Evolutionary conservation across 345 rosid genomes (phyloP).

Genomic region (Cochlearia excelsa): DNA sequence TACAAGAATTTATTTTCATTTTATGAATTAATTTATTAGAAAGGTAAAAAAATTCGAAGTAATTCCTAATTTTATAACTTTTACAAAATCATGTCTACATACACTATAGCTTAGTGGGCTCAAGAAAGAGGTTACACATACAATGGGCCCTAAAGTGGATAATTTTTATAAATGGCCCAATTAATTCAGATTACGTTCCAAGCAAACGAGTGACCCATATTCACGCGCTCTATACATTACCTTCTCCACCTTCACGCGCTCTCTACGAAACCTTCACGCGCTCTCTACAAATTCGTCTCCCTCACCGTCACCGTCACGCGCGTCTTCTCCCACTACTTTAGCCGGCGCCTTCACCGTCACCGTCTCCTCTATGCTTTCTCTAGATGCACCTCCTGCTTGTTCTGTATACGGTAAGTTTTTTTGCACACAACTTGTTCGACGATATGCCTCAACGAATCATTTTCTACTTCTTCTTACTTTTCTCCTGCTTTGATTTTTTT

Average conservation of each 20-base stretch:
- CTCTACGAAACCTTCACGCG: background rate
- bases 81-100: background rate
- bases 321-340: background rate
- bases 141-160: background rate
- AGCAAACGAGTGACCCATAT: background rate
- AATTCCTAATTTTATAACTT: too few relatives aligned
- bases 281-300: background rate
- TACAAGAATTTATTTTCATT: too few relatives aligned
- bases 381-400: background rate
- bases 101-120: background rate
- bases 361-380: background rate
- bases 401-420: slow-evolving; percentile 5
- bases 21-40: too few relatives aligned
- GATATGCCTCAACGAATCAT: slow-evolving; percentile 17
- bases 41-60: too few relatives aligned
- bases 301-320: background rate
- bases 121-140: background rate
- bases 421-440: slow-evolving; percentile 30
- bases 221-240: background rate
- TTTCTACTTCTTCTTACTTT: background rate
- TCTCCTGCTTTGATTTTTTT: slow-evolving; percentile 4
- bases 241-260: background rate
- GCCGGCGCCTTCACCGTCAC: background rate
- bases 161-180: background rate
- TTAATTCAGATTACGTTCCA: too few relatives aligned